Percentiles rank a stretch among this genome's conserved stretches.
Conservation (phyloP, 306 rosid genomes). For the Dalbergia oliveri region DNA sequence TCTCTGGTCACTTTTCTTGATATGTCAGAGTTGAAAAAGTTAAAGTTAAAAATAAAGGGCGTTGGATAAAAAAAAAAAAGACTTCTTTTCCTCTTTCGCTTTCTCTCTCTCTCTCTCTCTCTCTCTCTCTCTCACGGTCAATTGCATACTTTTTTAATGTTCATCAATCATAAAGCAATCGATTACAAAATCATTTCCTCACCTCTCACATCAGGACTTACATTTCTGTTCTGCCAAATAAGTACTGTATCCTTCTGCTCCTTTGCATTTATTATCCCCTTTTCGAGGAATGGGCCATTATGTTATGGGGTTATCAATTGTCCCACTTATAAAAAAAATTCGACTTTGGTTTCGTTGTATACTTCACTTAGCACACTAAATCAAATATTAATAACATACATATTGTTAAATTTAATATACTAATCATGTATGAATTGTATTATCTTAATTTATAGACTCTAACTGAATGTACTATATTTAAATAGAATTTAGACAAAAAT, state of each 20-base stretch:
- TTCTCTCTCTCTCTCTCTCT: background rate
- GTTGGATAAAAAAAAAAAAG: background rate
- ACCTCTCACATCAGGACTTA: conserved; percentile 67
- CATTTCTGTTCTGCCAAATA: conserved; percentile 71
- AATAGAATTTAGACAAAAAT: too few relatives aligned
- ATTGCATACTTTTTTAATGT: conserved; percentile 46
- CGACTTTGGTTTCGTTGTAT: background rate
- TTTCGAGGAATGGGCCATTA: conserved; percentile 60
- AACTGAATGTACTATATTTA: background rate
- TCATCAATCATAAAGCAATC: conserved; percentile 94
- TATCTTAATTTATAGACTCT: background rate
- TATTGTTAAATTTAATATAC: background rate
- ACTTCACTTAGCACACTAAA: background rate
- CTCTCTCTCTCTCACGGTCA: conserved; percentile 42
- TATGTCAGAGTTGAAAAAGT: conserved; percentile 57
- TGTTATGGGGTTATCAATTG: conserved; percentile 30
- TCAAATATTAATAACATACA: background rate
- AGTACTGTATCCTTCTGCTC: conserved; percentile 65
- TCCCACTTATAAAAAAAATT: background rate
- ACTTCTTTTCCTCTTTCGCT: conserved; percentile 9
- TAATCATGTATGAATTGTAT: background rate
- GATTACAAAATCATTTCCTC: conserved; percentile 95
- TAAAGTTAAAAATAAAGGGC: conserved; percentile 21
- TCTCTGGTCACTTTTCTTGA: conserved; percentile 48
- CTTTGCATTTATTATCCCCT: conserved; percentile 60